Base-by-base conservation (phyloP, 2,329 filamentous ascomycete species). In the Onygenales sp. region DNA sequence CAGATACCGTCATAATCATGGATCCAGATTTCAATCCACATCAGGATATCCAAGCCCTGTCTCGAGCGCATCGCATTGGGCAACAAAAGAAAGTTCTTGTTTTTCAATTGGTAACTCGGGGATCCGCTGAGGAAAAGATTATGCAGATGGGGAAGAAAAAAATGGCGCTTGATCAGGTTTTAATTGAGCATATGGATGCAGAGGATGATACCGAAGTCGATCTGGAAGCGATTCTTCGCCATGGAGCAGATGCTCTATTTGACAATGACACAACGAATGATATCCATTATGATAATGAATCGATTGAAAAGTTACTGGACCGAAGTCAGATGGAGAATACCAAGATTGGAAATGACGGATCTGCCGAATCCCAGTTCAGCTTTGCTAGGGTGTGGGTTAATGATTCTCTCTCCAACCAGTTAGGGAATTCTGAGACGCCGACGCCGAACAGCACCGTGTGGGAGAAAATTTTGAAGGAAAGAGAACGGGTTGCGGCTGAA, bases 1-100 rank as follows among this genome's bases (percentile, higher is more conserved):
- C 93, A 2, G 93, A 98, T 65, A 98, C 93, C 0, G 94, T 98
- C 57, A 96, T 98, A 59, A 96, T 98, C 59, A 83, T 97, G 60
- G 91, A 98, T 62, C 89, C 89, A 0, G 93, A 98, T 65, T 97
- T 95, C 75, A 98, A 98, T 57, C 93, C 93, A 0, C 93, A 98
- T 65, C 93, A 98, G 69, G 94, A 98, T 64, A 87, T 98, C 42
- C 93, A 98, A 68, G 93, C 93, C 0, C 78, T 98, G 33, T 95
- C 92, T 33, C 84, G 94, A 59, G 93, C 92, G 14, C 93, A 98
- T 69, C 86, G 93, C 31, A 97, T 98, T 58, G 94, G 94, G 0
- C 94, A 98, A 70, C 89, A 90, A 69, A 90, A 93, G 60, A 96
- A 94, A 62, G 93, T 98, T 0, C 78, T 98, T 1, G 95, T 94